Percentiles rank a stretch among this genome's conserved stretches.
These are phyloP conservation scores for Apiospora hydei DNA, from an alignment of 2,329 filamentous ascomycete species.

Conservation along the genomic window DNA sequence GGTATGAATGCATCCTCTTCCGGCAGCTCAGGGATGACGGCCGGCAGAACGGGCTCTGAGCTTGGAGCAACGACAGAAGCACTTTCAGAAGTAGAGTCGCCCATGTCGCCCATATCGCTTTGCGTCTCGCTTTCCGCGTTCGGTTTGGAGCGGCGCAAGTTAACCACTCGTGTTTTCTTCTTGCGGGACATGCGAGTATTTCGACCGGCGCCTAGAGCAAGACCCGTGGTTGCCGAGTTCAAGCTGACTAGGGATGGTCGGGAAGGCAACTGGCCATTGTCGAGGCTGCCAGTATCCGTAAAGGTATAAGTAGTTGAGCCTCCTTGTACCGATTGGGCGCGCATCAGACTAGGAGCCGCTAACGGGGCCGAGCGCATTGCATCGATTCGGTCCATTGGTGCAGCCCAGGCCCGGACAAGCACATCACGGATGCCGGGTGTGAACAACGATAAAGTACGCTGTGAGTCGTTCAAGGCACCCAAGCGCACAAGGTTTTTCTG, in stretches of 20 bases:
- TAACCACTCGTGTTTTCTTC: slow-evolving; percentile 85
- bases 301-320: slow-evolving; percentile 74
- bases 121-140: slow-evolving; percentile 57
- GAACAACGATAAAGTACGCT: slow-evolving; percentile 88
- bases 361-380: slow-evolving; percentile 55
- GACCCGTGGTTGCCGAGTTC: slow-evolving; percentile 65
- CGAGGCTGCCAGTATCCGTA: slow-evolving; percentile 72
- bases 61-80: slow-evolving; percentile 64
- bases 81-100: slow-evolving; percentile 54
- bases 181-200: slow-evolving; percentile 70
- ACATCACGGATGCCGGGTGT: slow-evolving; percentile 90
- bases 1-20: slow-evolving; percentile 48
- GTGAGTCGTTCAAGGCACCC: slow-evolving; percentile 83
- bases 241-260: slow-evolving; percentile 71
- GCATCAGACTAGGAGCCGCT: slow-evolving; percentile 62
- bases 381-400: slow-evolving; percentile 75
- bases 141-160: slow-evolving; percentile 71
- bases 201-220: slow-evolving; percentile 68
- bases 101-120: slow-evolving; percentile 56
- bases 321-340: slow-evolving; percentile 69
- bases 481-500: slow-evolving; percentile 91
- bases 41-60: slow-evolving; percentile 66
- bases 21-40: slow-evolving; percentile 66
- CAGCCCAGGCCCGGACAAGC: slow-evolving; percentile 92
- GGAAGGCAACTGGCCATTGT: slow-evolving; percentile 68